These are phyloP conservation scores for Alternaria infectoria DNA, from an alignment of 2,329 filamentous ascomycete genomes.

Conservation along the genomic window DNA sequence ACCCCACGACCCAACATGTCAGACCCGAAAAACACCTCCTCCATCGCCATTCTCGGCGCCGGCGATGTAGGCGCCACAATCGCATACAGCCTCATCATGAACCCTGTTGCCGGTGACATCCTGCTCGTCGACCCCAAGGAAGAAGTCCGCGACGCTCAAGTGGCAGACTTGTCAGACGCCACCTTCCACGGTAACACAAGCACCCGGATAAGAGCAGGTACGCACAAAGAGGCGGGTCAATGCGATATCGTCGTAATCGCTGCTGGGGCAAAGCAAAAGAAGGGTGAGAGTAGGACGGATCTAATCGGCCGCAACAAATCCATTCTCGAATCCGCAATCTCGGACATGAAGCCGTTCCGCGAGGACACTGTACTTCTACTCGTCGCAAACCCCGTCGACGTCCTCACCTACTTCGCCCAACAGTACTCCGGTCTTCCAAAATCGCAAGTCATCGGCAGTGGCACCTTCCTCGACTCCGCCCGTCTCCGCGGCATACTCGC, in stretches of 20 bases:
- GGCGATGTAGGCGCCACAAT: constrained; percentile 32
- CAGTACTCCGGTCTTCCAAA: constrained; percentile 17
- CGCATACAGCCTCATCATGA: constrained; percentile 32
- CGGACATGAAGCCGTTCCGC: constrained; percentile 28
- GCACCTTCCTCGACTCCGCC: constrained; percentile 28
- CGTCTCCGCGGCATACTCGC: constrained; percentile 25
- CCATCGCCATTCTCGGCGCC: constrained; percentile 30
- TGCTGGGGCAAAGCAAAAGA: constrained; percentile 28
- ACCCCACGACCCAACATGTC: constrained; percentile 5
- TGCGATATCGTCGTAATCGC: constrained; percentile 31
- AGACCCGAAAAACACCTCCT: constrained; percentile 24
- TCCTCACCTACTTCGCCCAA: constrained; percentile 27
- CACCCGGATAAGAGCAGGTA: constrained; percentile 23
- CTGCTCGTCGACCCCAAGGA: constrained; percentile 29
- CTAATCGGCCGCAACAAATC: constrained; percentile 28
- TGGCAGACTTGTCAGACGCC: constrained; percentile 25
- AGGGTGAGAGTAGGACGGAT: constrained; percentile 30
- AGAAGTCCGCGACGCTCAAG: constrained; percentile 26
- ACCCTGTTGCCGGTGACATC: constrained; percentile 25
- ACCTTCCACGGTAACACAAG: constrained; percentile 28
- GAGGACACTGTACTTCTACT: constrained; percentile 22
- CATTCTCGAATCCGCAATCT: constrained; percentile 26
- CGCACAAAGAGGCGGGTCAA: constrained; percentile 31
- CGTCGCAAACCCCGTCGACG: constrained; percentile 32
- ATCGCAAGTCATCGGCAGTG: constrained; percentile 19